Evolutionary conservation across 2,329 filamentous ascomycete genomes (phyloP).

Genomic region (Cercospora nicotianae): DNA sequence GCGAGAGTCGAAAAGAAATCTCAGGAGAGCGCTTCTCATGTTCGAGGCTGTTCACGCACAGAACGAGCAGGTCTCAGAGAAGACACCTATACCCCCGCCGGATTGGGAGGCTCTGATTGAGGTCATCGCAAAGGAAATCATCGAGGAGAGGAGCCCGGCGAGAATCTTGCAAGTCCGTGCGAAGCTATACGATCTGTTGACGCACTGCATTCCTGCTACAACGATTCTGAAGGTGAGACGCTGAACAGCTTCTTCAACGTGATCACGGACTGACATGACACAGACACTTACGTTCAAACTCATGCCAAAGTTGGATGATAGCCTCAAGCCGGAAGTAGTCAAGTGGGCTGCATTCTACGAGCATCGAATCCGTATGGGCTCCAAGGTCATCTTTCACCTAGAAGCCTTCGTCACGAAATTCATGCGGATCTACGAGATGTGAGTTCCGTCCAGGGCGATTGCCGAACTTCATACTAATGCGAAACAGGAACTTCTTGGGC

Average conservation of each 20-base stretch:
- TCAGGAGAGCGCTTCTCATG: conserved; percentile 89
- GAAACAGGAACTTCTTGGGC: conserved; percentile 65
- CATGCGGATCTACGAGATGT: conserved; percentile 94
- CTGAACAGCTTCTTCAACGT: too few species aligned
- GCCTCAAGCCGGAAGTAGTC: conserved; percentile 85
- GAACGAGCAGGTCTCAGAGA: conserved; percentile 88
- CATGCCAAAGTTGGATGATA: conserved; percentile 81
- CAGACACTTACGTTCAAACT: conserved; percentile 89
- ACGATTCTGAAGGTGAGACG: conserved; percentile 74
- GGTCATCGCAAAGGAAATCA: conserved; percentile 88
- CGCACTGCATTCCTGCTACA: conserved; percentile 94
- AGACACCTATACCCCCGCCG: conserved; percentile 85
- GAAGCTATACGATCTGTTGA: conserved; percentile 94
- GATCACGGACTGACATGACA: background rate
- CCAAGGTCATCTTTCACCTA: conserved; percentile 94
- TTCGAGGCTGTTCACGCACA: conserved; percentile 96
- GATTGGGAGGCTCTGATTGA: conserved; percentile 94
- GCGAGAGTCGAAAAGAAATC: conserved; percentile 83
- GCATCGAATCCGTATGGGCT: conserved; percentile 83
- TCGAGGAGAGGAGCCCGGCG: conserved; percentile 87
- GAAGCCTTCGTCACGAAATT: conserved; percentile 99
- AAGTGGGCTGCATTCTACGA: conserved; percentile 98
- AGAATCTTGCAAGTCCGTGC: conserved; percentile 83
- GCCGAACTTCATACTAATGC: conserved; percentile 19
- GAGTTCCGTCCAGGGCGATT: conserved; percentile 29